Percentiles rank a stretch among this genome's conserved stretches.
Conservation (phyloP, 768 basidiomycete species). For the Crepidotus variabilis region DNA sequence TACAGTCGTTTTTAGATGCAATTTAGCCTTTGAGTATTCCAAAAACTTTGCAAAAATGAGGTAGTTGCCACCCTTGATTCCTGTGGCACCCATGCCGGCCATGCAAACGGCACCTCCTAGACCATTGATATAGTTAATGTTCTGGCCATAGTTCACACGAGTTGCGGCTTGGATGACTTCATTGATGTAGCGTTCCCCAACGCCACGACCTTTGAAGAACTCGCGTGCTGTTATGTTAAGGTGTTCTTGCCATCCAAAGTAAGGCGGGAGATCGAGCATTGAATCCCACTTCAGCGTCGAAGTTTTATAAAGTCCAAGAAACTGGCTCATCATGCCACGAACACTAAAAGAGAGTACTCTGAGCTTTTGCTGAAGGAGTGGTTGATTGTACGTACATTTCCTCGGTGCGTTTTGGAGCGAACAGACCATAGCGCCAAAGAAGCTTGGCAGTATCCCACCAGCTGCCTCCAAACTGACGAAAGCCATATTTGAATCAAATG, state of each 20-base stretch:
- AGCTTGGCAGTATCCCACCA: conserved; percentile 78
- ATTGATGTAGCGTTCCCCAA: conserved; percentile 53
- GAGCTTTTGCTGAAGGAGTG: not conserved
- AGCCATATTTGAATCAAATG: conserved; percentile 4
- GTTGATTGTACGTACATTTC: conserved; percentile 37
- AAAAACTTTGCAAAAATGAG: conserved; percentile 84
- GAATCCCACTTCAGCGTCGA: conserved; percentile 59
- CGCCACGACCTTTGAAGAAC: conserved; percentile 50
- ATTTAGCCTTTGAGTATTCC: conserved; percentile 59
- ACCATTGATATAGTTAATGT: conserved; percentile 70
- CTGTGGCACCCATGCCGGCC: conserved; percentile 63
- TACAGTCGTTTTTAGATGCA: conserved; percentile 72
- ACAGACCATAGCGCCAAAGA: conserved; percentile 73
- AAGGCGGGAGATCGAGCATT: conserved; percentile 51
- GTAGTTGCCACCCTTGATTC: conserved; percentile 78
- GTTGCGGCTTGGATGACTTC: conserved; percentile 82
- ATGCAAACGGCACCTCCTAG: conserved; percentile 70
- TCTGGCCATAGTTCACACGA: conserved; percentile 83
- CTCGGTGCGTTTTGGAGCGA: conserved; percentile 54
- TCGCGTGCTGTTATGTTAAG: conserved; percentile 50
- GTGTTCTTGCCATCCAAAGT: conserved; percentile 47
- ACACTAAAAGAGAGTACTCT: conserved; percentile 40
- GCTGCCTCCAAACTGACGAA: conserved; percentile 39
- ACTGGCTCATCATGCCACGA: conserved; percentile 44
- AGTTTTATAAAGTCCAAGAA: conserved; percentile 51